Conservation (phyloP, 768 basidiomycete species). For the Trametes maxima region DNA sequence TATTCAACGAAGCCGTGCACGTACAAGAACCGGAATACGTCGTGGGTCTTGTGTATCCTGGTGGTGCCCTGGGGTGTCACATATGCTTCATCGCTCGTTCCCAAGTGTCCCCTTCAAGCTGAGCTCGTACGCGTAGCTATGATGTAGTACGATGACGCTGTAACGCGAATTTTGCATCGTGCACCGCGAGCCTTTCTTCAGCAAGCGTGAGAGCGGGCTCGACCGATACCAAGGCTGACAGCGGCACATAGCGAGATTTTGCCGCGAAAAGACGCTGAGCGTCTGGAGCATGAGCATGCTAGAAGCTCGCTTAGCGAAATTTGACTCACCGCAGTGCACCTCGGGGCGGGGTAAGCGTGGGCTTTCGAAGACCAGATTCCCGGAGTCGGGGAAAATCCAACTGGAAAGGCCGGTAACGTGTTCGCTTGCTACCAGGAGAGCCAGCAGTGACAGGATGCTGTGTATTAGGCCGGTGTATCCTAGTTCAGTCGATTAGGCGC, state of each 20-base stretch:
- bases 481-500: slow-evolving; percentile 17
- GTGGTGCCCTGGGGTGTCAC: slow-evolving; percentile 11
- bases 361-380: slow-evolving; percentile 1
- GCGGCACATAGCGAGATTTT: slow-evolving; percentile 13
- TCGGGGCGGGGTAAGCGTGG: background rate
- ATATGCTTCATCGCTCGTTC: slow-evolving; percentile 6
- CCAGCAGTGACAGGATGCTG: slow-evolving; percentile 9
- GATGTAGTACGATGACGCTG: slow-evolving; percentile 1
- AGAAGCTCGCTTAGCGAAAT: slow-evolving; percentile 4
- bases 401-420: background rate
- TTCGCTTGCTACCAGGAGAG: background rate
- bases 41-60: slow-evolving; percentile 22
- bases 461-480: slow-evolving; percentile 4
- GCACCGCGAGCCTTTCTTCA: background rate
- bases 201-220: background rate
- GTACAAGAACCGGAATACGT: slow-evolving; percentile 12
- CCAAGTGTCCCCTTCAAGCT: slow-evolving; percentile 1
- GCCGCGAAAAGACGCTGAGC: slow-evolving; percentile 6
- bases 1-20: slow-evolving; percentile 16
- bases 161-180: background rate
- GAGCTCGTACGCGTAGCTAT: slow-evolving; percentile 1
- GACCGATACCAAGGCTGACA: background rate
- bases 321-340: slow-evolving; percentile 2
- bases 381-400: slow-evolving; percentile 1
- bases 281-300: slow-evolving; percentile 1